Percentiles rank a stretch among this genome's conserved stretches.
Conservation (phyloP, 1,284 basidiomycete species). For the Puccinia brachypodii region DNA sequence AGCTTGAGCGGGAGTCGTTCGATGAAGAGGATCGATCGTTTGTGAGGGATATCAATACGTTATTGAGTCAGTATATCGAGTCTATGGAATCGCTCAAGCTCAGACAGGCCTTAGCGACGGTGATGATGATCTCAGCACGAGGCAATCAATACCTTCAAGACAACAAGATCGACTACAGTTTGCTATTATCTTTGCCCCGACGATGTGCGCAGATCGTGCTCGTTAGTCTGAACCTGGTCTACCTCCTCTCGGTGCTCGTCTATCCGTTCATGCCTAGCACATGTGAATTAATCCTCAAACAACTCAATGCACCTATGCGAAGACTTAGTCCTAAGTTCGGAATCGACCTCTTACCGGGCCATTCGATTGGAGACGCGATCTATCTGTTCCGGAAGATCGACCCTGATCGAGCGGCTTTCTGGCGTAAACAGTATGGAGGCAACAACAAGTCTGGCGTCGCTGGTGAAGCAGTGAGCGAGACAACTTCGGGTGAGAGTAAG, state of each 20-base stretch:
- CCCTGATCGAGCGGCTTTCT: constrained; percentile 80
- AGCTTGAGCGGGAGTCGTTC: constrained; percentile 49
- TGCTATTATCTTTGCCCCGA: constrained; percentile 75
- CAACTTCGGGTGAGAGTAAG: constrained; percentile 8
- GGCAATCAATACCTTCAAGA: constrained; percentile 94
- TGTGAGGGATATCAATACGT: constrained; percentile 74
- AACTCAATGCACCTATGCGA: constrained; percentile 86
- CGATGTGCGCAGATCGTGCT: constrained; percentile 88
- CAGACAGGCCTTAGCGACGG: constrained; percentile 77
- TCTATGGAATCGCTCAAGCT: constrained; percentile 90
- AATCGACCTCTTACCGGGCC: constrained; percentile 82
- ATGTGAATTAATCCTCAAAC: constrained; percentile 74
- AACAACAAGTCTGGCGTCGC: not conserved
- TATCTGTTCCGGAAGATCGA: constrained; percentile 95
- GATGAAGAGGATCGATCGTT: constrained; percentile 72
- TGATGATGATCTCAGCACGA: constrained; percentile 87
- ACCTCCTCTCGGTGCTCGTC: constrained; percentile 77
- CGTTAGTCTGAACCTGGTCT: constrained; percentile 82
- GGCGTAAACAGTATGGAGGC: constrained; percentile 79
- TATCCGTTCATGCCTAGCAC: constrained; percentile 98
- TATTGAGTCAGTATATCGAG: constrained; percentile 78
- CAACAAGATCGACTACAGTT: constrained; percentile 83
- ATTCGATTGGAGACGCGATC: constrained; percentile 78
- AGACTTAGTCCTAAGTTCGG: constrained; percentile 68
- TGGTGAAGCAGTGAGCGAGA: not conserved